Base-by-base conservation (phyloP, 2,329 filamentous ascomycete genomes). In the Rhinocladiella similis region DNA sequence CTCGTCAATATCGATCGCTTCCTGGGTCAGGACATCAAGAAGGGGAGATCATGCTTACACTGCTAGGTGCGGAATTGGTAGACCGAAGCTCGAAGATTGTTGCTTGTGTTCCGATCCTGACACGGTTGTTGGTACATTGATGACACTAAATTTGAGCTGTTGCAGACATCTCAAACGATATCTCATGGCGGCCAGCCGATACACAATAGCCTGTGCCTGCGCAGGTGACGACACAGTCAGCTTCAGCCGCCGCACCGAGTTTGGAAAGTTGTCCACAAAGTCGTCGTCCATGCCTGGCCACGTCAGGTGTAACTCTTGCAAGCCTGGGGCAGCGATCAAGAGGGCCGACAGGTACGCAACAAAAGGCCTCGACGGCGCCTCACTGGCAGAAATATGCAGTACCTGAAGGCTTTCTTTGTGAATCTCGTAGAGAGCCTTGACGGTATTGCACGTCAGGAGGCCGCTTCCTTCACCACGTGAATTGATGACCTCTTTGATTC, bases 221-320 rank as follows among this genome's bases (percentile, higher is more conserved):
- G 36, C 22, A 14, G n/a, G n/a, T 6, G 57, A 60, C 1, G n/a
- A 12, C 16, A 52, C 38, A 0, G 36, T 36, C n/a, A 57, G 12
- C 38, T 54, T 50, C 13, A 57, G 50, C 27, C 38, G 43, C 16
- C 25, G 25, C 10, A 57, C 20, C 13, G 57, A 51, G 35, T 36
- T 38, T 9, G 57, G 54, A 18, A 57, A 18, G 41, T 16, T 54
- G 35, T 60, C 57, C 7, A 57, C 33, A 16, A 60, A 45, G 6
- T 41, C 14, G 20, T 42, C 45, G 41, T 60, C 29, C 41, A 57
- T 49, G 9, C 46, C 29, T 3, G 57, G 57, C 57, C 57, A 60
- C n/a, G 42, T 49, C 19, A 60, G 16, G 10, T 25, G 14, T 10
- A 60, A 29, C 25, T 52, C 47, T 19, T 46, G 50, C 13, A 60